Conservation (phyloP, 331 rosid genomes). For the Quercus lobata region DNA sequence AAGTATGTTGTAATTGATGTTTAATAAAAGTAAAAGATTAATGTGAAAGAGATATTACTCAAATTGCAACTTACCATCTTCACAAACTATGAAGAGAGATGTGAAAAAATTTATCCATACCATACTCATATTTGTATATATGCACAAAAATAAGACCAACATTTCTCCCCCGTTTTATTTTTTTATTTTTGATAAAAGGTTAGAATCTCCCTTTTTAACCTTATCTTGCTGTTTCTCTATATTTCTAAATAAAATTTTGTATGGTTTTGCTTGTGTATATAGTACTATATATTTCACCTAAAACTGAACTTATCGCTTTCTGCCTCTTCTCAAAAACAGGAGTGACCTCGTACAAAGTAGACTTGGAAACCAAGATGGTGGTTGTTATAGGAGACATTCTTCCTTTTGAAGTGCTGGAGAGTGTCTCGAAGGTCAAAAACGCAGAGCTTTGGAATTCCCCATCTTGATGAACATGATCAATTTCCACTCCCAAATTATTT, state of each 20-base stretch:
- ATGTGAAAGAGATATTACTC: no score
- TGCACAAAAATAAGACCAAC: not conserved
- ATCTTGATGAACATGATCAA: conserved; percentile 5
- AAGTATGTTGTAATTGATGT: no score
- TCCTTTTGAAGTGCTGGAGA: conserved; percentile 81
- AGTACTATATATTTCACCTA: not conserved
- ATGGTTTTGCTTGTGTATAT: not conserved
- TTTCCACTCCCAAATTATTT: conserved; percentile 3
- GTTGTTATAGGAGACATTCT: conserved; percentile 85
- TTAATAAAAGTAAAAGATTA: no score
- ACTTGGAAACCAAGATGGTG: conserved; percentile 77
- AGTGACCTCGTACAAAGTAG: conserved; percentile 83
- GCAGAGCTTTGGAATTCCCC: conserved; percentile 71
- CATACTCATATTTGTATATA: not conserved
- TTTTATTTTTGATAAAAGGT: no score
- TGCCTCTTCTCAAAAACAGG: conserved; percentile 35
- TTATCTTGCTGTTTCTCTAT: not conserved
- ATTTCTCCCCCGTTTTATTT: not conserved
- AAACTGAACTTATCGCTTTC: not conserved
- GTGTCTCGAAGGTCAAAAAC: conserved; percentile 86
- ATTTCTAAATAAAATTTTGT: not conserved
- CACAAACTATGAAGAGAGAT: no score
- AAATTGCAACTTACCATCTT: no score
- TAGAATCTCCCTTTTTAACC: not conserved
- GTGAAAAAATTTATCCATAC: no score